These are phyloP conservation scores for Eragrostis curvula DNA, from an alignment of 176 grass and related monocot species.

Conservation along the genomic window DNA sequence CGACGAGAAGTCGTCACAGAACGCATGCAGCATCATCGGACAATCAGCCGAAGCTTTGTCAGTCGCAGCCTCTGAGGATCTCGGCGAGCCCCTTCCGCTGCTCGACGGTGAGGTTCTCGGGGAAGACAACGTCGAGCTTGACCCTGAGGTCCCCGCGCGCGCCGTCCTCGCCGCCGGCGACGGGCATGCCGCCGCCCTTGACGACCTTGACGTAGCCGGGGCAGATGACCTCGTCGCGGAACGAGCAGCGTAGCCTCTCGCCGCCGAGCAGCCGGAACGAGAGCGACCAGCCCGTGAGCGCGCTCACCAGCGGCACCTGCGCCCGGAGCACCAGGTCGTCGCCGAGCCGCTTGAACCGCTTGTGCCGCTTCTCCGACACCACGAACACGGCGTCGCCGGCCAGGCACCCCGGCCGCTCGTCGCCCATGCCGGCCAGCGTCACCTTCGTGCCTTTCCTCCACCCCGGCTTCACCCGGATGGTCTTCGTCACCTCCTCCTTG, in stretches of 20 bases:
- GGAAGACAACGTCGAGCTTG: constrained; percentile 80
- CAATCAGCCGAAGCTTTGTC: constrained; percentile 9
- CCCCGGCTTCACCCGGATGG: constrained; percentile 69
- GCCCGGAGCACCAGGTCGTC: constrained; percentile 89
- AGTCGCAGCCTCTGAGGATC: constrained; percentile 59
- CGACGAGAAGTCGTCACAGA: constrained; percentile 33
- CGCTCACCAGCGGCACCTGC: constrained; percentile 71
- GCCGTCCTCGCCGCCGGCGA: constrained; percentile 53
- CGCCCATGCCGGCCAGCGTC: constrained; percentile 63
- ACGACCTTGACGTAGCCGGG: constrained; percentile 85
- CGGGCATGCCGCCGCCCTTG: constrained; percentile 78
- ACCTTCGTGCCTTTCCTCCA: constrained; percentile 80
- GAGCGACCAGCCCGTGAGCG: constrained; percentile 83
- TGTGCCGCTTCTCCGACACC: constrained; percentile 64
- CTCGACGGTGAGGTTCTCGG: constrained; percentile 61
- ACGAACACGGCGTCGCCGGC: constrained; percentile 67
- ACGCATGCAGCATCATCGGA: neutral
- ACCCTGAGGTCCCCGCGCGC: constrained; percentile 65
- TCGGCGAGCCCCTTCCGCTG: constrained; percentile 60
- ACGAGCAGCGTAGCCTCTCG: constrained; percentile 66
- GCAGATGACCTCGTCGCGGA: constrained; percentile 76
- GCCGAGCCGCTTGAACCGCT: constrained; percentile 75
- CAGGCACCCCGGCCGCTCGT: constrained; percentile 75
- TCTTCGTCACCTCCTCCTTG: constrained; percentile 67
- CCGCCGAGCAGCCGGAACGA: constrained; percentile 69